Conservation (phyloP, 305 asterid genomes). For the Petunia hybrid region DNA sequence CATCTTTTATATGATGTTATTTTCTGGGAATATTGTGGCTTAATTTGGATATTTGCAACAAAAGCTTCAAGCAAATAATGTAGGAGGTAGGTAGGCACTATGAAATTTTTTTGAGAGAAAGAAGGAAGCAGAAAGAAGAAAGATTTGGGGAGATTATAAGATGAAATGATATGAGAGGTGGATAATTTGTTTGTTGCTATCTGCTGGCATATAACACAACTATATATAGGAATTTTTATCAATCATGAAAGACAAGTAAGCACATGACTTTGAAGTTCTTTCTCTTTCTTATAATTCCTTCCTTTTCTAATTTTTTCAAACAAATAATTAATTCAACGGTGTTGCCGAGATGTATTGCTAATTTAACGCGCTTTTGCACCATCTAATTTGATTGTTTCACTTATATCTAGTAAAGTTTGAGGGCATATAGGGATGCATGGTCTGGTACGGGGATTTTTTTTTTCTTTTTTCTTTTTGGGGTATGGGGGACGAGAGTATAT, state of each 20-base stretch:
- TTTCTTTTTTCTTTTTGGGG: too few species aligned
- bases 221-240: constrained; percentile 43
- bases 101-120: not conserved
- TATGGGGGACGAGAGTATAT: too few species aligned
- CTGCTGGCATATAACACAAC: constrained; percentile 36
- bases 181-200: constrained; percentile 37
- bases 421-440: too few species aligned
- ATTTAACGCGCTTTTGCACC: constrained; percentile 11
- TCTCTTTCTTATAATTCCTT: not conserved
- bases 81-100: too few species aligned
- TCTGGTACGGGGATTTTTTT: too few species aligned
- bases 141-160: not conserved
- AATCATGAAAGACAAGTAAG: constrained; percentile 30
- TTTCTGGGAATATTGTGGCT: not conserved
- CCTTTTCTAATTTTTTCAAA: not conserved
- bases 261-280: constrained; percentile 2
- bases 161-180: constrained; percentile 16
- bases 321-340: not conserved
- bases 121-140: not conserved
- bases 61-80: not conserved
- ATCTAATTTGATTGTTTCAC: not conserved
- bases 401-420: too few species aligned
- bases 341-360: constrained; percentile 19
- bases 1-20: constrained; percentile 28
- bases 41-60: too few species aligned